Conservation (phyloP, 345 rosid genomes). For the Gossypium arboreum region DNA sequence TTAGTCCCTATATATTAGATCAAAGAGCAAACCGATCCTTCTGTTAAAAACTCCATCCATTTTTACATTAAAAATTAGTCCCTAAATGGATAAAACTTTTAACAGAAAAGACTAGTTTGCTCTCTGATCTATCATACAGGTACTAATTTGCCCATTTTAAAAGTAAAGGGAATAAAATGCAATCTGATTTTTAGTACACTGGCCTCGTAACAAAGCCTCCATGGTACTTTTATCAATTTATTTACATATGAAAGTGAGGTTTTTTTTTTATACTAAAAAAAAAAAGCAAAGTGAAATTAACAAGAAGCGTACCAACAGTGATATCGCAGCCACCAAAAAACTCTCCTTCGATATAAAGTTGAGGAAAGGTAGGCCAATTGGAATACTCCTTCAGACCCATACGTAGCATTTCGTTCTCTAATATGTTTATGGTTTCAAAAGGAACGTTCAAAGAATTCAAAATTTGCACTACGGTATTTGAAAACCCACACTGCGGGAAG, state of each 20-base stretch:
- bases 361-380: conserved; percentile 95
- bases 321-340: conserved; percentile 96
- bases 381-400: conserved; percentile 91
- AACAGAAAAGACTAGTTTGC: too few species aligned
- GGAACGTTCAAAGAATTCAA: conserved; percentile 65
- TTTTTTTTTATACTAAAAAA: neutral
- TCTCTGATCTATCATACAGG: too few species aligned
- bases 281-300: neutral
- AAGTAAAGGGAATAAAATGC: neutral
- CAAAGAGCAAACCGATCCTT: too few species aligned
- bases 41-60: too few species aligned
- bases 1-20: too few species aligned
- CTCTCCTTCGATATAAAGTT: conserved; percentile 86
- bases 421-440: conserved; percentile 68
- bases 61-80: too few species aligned
- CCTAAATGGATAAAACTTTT: too few species aligned
- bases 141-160: too few species aligned
- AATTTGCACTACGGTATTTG: conserved; percentile 88
- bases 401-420: conserved; percentile 83
- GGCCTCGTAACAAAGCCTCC: neutral
- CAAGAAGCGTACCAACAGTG: conserved; percentile 55
- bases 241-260: neutral
- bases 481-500: conserved; percentile 93
- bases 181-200: neutral
- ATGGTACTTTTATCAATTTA: neutral